Percentiles rank a stretch among this genome's conserved stretches.
phyloP scores from a whole-genome alignment of 768 basidiomycete species.

The Epithele typhae region DNA sequence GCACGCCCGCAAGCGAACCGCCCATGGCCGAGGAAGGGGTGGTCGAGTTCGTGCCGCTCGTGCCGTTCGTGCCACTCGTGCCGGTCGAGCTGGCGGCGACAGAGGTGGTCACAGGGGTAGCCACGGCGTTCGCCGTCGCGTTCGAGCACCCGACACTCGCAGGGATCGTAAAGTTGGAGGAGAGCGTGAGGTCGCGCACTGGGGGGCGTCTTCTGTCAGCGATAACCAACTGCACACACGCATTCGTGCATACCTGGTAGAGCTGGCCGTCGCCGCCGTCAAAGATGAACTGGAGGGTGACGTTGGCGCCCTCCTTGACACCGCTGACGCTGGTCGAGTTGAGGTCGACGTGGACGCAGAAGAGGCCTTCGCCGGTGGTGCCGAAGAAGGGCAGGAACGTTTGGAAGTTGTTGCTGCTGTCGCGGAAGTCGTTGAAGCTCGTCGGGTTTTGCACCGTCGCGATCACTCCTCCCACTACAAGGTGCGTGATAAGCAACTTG shows the following conservation, averaged over 20 bases:
- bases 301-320: constrained; percentile 61
- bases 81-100: neutral
- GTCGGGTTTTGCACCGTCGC: constrained; percentile 56
- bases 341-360: constrained; percentile 68
- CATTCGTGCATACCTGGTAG: too few species aligned
- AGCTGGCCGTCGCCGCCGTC: constrained; percentile 69
- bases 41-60: constrained; percentile 2
- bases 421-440: constrained; percentile 59
- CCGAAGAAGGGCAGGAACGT: constrained; percentile 45
- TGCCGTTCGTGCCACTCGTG: neutral
- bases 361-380: constrained; percentile 50
- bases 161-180: constrained; percentile 46
- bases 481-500: constrained; percentile 10
- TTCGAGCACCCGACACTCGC: constrained; percentile 37
- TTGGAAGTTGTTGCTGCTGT: constrained; percentile 29
- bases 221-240: too few species aligned
- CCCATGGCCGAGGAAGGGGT: neutral
- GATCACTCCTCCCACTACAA: constrained; percentile 47
- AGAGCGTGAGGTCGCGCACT: constrained; percentile 79
- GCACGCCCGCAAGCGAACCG: too few species aligned
- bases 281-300: constrained; percentile 67
- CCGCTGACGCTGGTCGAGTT: constrained; percentile 42
- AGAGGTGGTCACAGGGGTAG: constrained; percentile 10
- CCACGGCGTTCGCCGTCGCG: constrained; percentile 18
- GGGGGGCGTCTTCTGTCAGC: too few species aligned